Base-by-base conservation (phyloP, 2,329 filamentous ascomycete species). In the Penicillium sp. region DNA sequence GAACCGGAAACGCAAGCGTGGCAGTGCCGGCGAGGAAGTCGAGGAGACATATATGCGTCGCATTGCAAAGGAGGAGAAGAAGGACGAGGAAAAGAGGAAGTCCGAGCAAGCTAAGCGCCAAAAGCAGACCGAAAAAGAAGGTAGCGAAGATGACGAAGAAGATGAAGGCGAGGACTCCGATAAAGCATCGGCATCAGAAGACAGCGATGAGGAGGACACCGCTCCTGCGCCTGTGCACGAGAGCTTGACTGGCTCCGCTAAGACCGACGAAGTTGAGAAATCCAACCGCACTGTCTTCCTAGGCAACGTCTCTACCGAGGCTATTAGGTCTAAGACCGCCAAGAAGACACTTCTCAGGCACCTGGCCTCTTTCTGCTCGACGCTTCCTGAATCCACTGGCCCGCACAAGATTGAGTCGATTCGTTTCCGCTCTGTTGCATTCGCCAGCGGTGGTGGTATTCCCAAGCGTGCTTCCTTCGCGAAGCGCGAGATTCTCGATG, bases 401-500 rank as follows among this genome's bases (percentile, higher is more conserved):
- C 78, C 82, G 21, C 89, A 90, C 75, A 93, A 90, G 69, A 81
- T 99, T 45, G 90, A 96, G 73, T 96, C 93, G 2, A 82, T 99
- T 60, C 91, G 94, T 23, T 99, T 97, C 81, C 90, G 94, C 57
- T 97, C 93, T 8, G 91, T 92, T 15, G 90, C 94, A 2, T 97
- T 95, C 74, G 84, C 89, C 6, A 86, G 86, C 29, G 70, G 71
- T 38, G 84, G 81, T 37, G 81, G 86, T 17, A 84, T 97, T 56
- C 94, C 94, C 50, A 97, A 96, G 78, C 90, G 93, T 62, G 94
- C 93, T n/a, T 90, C 94, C 25, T 97, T 87, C 74, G 94, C 93
- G 61, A 95, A 91, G 68, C 92, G 93, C 73, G 88, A 92, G 25
- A 81, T 97, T 57, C 93, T 97, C 88, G 88, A 90, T 60, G 86